Evolutionary conservation across 2,329 filamentous ascomycete genomes (phyloP).

Genomic region (Pseudocercospora vitis): DNA sequence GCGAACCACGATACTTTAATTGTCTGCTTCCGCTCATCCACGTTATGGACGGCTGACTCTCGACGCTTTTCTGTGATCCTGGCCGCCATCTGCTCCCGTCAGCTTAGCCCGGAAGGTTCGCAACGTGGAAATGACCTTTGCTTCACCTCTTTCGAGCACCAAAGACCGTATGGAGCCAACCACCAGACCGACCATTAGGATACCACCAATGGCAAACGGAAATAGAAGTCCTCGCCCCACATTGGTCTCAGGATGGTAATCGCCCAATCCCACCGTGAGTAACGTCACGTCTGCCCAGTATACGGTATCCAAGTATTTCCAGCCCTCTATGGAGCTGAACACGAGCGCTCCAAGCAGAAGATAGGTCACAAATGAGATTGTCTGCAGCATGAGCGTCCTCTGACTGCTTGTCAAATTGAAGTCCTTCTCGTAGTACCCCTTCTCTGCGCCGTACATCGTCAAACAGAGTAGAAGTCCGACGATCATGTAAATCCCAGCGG

Average conservation of each 20-base stretch:
- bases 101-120: neutral
- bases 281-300: conserved; percentile 59
- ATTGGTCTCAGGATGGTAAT: conserved; percentile 51
- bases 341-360: conserved; percentile 50
- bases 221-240: conserved; percentile 54
- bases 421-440: conserved; percentile 55
- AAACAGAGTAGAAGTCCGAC: conserved; percentile 56
- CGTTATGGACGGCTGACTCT: conserved; percentile 42
- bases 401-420: conserved; percentile 59
- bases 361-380: conserved; percentile 52
- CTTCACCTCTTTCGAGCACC: conserved; percentile 52
- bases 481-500: conserved; percentile 57
- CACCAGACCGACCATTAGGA: conserved; percentile 57
- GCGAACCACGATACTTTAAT: conserved; percentile 46
- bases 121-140: conserved; percentile 37
- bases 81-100: conserved; percentile 42
- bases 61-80: conserved; percentile 53
- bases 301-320: conserved; percentile 55
- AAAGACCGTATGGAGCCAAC: conserved; percentile 55
- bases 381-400: conserved; percentile 56
- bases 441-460: conserved; percentile 57
- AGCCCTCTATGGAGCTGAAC: conserved; percentile 52
- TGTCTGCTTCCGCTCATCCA: conserved; percentile 42
- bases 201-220: conserved; percentile 56
- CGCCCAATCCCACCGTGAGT: conserved; percentile 57